Conservation (phyloP, 2,329 filamentous ascomycete species). For the Monascus ruber region DNA sequence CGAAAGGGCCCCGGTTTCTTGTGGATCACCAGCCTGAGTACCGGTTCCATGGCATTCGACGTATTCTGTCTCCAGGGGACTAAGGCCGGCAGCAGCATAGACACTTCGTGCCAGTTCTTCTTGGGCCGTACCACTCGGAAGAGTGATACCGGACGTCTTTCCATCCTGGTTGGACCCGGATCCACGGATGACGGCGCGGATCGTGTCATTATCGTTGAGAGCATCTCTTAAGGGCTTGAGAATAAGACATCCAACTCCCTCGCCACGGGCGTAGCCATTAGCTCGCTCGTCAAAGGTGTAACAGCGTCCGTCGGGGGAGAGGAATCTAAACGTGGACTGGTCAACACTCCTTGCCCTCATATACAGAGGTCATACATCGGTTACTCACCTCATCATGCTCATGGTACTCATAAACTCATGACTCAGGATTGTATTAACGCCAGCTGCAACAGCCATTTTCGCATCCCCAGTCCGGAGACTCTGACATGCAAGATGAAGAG, state of each 20-base stretch:
- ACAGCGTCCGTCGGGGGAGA: conserved; percentile 18
- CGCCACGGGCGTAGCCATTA: conserved; percentile 37
- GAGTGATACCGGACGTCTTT: conserved; percentile 33
- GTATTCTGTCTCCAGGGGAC: conserved; percentile 11
- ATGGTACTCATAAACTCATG: conserved; percentile 15
- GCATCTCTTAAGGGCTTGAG: conserved; percentile 34
- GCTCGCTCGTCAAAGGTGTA: conserved; percentile 29
- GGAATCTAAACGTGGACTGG: conserved; percentile 5
- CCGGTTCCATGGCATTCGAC: conserved; percentile 24
- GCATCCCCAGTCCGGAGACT: conserved; percentile 13
- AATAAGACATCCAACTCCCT: conserved; percentile 32
- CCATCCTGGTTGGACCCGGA: conserved; percentile 37
- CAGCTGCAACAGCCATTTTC: conserved; percentile 13
- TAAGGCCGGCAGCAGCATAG: conserved; percentile 19
- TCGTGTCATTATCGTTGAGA: conserved; percentile 30
- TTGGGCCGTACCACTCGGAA: conserved; percentile 29
- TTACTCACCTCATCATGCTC: conserved; percentile 9
- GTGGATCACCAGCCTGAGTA: conserved; percentile 22
- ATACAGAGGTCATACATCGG: not conserved
- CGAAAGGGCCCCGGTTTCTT: conserved; percentile 19
- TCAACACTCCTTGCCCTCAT: no score
- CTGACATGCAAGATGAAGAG: conserved; percentile 23
- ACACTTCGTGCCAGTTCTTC: conserved; percentile 20
- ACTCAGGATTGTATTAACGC: conserved; percentile 15
- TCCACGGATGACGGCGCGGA: conserved; percentile 33